A percentile compares a stretch with the other conserved stretches of the same genome.
Evolutionary conservation across 2,329 filamentous ascomycete species (phyloP).

Genomic region (Endothia cerciana): DNA sequence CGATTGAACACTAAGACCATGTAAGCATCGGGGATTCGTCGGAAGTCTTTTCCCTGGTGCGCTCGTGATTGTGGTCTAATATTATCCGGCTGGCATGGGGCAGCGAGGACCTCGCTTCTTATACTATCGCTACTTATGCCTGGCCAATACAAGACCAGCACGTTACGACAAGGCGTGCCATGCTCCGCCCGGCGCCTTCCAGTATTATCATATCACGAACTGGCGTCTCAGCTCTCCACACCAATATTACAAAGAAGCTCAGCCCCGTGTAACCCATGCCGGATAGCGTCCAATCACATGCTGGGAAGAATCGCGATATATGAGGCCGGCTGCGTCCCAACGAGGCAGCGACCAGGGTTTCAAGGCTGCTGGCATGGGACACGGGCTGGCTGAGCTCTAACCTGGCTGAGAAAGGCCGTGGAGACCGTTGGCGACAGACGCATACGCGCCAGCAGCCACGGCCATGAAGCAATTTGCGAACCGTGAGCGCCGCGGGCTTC

Average conservation of each 20-base stretch:
- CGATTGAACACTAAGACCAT: conserved; percentile 5
- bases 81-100: neutral
- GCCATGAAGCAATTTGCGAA: neutral
- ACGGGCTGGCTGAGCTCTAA: neutral
- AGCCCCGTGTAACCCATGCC: neutral
- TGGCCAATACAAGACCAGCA: neutral
- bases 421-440: neutral
- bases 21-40: neutral
- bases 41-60: neutral
- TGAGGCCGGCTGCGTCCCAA: neutral
- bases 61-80: neutral
- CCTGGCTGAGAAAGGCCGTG: neutral
- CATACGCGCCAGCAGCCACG: neutral
- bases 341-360: neutral
- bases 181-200: neutral
- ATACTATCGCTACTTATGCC: neutral
- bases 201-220: neutral
- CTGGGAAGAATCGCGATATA: neutral
- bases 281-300: neutral
- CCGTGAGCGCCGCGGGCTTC: neutral
- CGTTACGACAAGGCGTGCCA: neutral
- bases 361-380: neutral
- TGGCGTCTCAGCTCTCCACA: neutral
- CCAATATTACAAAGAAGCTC: neutral
- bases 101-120: neutral